Conservation (phyloP, 495 filamentous ascomycete genomes). For the Lophium mytilinum region DNA sequence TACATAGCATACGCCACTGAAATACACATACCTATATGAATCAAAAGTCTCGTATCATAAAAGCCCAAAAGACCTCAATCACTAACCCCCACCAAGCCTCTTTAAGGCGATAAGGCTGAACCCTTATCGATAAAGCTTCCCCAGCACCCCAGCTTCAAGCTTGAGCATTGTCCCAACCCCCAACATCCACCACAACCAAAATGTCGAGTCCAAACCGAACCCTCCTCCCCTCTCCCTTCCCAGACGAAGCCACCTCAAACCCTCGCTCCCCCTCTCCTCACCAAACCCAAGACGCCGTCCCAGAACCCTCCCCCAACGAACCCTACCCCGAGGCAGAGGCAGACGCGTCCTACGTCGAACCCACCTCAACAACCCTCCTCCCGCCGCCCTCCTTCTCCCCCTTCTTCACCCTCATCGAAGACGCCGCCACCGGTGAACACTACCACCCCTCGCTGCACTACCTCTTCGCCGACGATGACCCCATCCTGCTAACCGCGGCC, state of each 20-base stretch:
- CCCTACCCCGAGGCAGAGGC: slow-evolving; percentile 13
- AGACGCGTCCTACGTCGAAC: slow-evolving; percentile 14
- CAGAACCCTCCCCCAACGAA: slow-evolving; percentile 15
- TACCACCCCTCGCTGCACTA: slow-evolving; percentile 82
- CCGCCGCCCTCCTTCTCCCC: slow-evolving; percentile 48
- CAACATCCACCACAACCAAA: slow-evolving; percentile 29
- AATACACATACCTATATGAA: no score
- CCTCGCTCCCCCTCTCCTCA: slow-evolving; percentile 44
- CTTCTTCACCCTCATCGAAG: slow-evolving; percentile 58
- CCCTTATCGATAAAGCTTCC: slow-evolving; percentile 23
- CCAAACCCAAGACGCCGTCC: slow-evolving; percentile 38
- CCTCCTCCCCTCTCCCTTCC: slow-evolving; percentile 13
- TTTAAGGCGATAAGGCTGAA: no score
- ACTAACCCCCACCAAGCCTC: no score
- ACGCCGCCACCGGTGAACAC: slow-evolving; percentile 47
- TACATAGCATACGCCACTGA: no score
- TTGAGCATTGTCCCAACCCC: slow-evolving; percentile 19
- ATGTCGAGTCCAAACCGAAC: slow-evolving; percentile 19
- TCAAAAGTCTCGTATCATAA: no score
- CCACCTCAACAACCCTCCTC: slow-evolving; percentile 23
- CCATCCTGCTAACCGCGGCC: slow-evolving; percentile 29
- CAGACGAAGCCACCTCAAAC: slow-evolving; percentile 19
- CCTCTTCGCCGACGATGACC: slow-evolving; percentile 49
- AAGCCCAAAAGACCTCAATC: no score
- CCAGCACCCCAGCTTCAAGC: slow-evolving; percentile 12